Evolutionary conservation across 305 asterid species (phyloP).

Genomic region (Petunia hybrid): DNA sequence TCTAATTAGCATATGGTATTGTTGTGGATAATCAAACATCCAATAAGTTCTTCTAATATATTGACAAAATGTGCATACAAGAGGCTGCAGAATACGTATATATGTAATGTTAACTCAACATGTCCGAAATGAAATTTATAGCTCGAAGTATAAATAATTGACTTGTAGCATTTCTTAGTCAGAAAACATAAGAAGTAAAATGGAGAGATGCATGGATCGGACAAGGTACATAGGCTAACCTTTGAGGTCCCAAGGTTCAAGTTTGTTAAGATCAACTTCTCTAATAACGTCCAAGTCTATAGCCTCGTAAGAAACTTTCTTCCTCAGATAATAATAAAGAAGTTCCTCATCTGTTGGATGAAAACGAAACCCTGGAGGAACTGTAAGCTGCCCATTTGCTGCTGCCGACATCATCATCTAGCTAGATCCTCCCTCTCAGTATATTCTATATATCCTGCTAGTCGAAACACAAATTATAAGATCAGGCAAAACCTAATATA

Average conservation of each 20-base stretch:
- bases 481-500: not conserved
- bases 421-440: not conserved
- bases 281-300: constrained; percentile 78
- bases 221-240: constrained; percentile 38
- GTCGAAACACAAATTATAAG: not conserved
- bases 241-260: constrained; percentile 95
- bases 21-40: not conserved
- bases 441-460: constrained; percentile 5
- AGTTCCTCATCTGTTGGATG: constrained; percentile 89
- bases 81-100: not conserved
- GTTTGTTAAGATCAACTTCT: constrained; percentile 89
- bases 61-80: not conserved
- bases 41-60: not conserved
- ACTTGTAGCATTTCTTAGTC: not conserved
- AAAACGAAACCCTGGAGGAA: constrained; percentile 88
- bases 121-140: too few relatives aligned
- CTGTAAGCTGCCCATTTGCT: constrained; percentile 55
- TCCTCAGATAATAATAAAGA: constrained; percentile 72
- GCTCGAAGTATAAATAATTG: not conserved
- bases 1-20: not conserved
- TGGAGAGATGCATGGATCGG: not conserved
- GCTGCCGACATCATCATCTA: constrained; percentile 46
- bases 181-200: not conserved
- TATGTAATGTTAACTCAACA: not conserved
- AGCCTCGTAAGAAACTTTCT: constrained; percentile 80